Percentiles rank a stretch among this genome's conserved stretches.
phyloP scores from a whole-genome alignment of 2,329 filamentous ascomycete species.

The Fusarium sp. region DNA sequence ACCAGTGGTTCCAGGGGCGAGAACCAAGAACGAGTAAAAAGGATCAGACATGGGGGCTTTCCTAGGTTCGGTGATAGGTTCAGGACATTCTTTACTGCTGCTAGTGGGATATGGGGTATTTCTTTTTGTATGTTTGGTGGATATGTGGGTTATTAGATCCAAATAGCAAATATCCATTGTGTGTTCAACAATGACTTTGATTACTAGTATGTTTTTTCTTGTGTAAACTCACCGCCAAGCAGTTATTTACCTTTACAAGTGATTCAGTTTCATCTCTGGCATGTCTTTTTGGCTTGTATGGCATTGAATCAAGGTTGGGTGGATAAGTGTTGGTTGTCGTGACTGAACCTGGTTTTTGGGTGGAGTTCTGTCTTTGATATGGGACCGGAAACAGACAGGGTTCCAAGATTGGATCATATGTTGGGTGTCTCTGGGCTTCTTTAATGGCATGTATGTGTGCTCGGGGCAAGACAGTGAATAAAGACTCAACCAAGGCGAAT shows the following conservation, averaged over 20 bases:
- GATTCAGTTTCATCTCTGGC: not conserved
- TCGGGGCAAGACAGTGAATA: not conserved
- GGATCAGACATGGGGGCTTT: not conserved
- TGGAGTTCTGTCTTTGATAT: not conserved
- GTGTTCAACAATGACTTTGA: not conserved
- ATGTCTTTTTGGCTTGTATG: not conserved
- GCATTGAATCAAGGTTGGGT: not conserved
- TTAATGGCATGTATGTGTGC: not conserved
- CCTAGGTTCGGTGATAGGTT: not conserved
- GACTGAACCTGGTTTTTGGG: not conserved
- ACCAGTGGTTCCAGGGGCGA: not conserved
- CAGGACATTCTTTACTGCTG: not conserved
- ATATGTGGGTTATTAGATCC: not conserved
- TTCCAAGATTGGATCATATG: not conserved
- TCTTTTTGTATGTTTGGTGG: not conserved
- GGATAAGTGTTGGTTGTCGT: not conserved
- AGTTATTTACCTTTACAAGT: not conserved
- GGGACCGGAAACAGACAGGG: not conserved
- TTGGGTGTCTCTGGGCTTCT: not conserved
- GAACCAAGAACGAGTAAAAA: too few species aligned
- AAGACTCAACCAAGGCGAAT: not conserved
- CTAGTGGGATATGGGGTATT: not conserved
- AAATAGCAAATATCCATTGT: not conserved
- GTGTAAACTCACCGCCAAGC: not conserved
- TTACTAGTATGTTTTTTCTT: not conserved